Evolutionary conservation across 176 grass and related monocot species (phyloP).

Genomic region (Triticum aestivum): IWGSC_CS_RefSeq_v2.1 NC_057803.1:60026910-60027409

Average conservation of each 20-base stretch:
- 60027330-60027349: neutral
- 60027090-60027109: slow-evolving; percentile 1
- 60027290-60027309: neutral
- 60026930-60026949: slow-evolving; percentile 34
- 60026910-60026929: slow-evolving; percentile 83
- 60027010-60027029: slow-evolving; percentile 58
- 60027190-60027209: neutral
- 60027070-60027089: neutral
- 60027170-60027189: slow-evolving; percentile 1
- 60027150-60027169: neutral
- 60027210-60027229: neutral
- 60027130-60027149: neutral
- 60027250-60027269: neutral
- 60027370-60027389: neutral
- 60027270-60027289: neutral
- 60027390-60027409: neutral
- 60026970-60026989: slow-evolving; percentile 5
- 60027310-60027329: neutral
- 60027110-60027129: slow-evolving; percentile 1
- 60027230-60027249: neutral
- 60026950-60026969: neutral
- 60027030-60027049: slow-evolving; percentile 62
- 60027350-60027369: neutral
- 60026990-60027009: slow-evolving; percentile 55
- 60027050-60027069: slow-evolving; percentile 52